Evolutionary conservation across 73 alveolate genomes (phyloP), one percentile per base, ranked within the genome.

Genomic region (Paramecium biaurelia): DNA sequence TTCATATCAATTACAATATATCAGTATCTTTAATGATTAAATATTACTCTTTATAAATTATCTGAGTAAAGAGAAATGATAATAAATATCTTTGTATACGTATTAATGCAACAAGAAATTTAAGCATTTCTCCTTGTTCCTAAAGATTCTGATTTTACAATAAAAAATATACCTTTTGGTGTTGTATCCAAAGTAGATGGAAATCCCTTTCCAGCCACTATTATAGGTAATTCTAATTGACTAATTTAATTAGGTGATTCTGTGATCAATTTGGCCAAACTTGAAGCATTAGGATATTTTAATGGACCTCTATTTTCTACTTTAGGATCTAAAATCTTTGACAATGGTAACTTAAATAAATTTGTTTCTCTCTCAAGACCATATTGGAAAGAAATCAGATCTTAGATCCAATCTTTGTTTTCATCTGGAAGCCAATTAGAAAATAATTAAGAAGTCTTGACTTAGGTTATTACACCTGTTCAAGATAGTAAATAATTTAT

Each of bases 331-430:
- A 67, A 38, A 63, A 41, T 89, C 23, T 89, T 89, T 70, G 86
- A 89, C 15, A 57, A 67, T 38, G 74, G 63, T 1, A 89, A 76
- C 37, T 82, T 89, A 23, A 70, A 89, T 26, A 56, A 53, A 26
- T 89, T 89, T 72, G 74, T 89, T 35, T 42, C 72, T 2, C 59
- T 89, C 11, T 57, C 94, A 18, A 76, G 94, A 70, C 67, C 90
- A 30, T 57, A 89, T 26, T 89, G 94, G 94, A 63, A 49, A 70
- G 94, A 67, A 67, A 92, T 70, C 5, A 89, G 94, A 89, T 47
- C 43, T 30, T 23, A 57, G n/a, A 70, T 89, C 12, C 41, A 89
- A 70, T 41, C 37, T 8, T 59, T 70, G 23, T 89, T 89, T 42
- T 63, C 67, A n/a, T 24, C 15, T 18, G 94, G 92, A 23, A 58